A percentile compares a stretch with the other conserved stretches of the same genome.
phyloP scores from a whole-genome alignment of 1,139 yeast species.

The Suhomyces taliae region DNA sequence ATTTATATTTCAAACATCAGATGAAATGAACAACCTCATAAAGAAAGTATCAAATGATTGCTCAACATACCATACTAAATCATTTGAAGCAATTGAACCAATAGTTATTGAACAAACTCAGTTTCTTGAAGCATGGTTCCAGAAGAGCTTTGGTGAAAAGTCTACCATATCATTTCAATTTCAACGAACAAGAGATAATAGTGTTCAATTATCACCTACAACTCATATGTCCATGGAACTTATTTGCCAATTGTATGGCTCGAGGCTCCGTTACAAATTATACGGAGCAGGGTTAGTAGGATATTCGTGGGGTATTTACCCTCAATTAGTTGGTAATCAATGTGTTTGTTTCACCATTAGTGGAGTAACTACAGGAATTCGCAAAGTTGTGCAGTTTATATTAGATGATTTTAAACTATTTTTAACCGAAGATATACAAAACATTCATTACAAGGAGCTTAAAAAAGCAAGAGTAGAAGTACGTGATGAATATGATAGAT shows the following conservation, averaged over 20 bases:
- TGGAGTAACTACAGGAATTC: conserved; percentile 47
- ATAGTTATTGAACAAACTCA: conserved; percentile 15
- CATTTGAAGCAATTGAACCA: conserved; percentile 10
- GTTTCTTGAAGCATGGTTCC: conserved; percentile 53
- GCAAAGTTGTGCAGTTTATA: conserved; percentile 25
- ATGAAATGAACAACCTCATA: conserved; percentile 8
- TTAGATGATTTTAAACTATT: conserved; percentile 19
- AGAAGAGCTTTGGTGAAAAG: conserved; percentile 27
- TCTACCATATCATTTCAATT: conserved; percentile 47
- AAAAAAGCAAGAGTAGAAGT: conserved; percentile 45
- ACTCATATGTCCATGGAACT: conserved; percentile 50
- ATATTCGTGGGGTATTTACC: conserved; percentile 53
- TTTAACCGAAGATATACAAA: conserved; percentile 9
- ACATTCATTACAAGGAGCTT: conserved; percentile 31
- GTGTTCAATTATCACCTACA: conserved; percentile 27
- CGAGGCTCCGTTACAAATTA: conserved; percentile 34
- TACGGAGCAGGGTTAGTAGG: conserved; percentile 54
- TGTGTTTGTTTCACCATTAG: conserved; percentile 49
- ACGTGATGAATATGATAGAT: conserved; percentile 41
- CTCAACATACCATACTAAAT: conserved; percentile 3
- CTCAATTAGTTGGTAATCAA: conserved; percentile 51
- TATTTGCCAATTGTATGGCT: conserved; percentile 46
- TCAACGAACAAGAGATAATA: conserved; percentile 16
- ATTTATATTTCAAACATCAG: conserved; percentile 6
- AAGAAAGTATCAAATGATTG: background rate